phyloP scores from a whole-genome alignment of 768 basidiomycete species.

The Leccinum disarticulatum region DNA sequence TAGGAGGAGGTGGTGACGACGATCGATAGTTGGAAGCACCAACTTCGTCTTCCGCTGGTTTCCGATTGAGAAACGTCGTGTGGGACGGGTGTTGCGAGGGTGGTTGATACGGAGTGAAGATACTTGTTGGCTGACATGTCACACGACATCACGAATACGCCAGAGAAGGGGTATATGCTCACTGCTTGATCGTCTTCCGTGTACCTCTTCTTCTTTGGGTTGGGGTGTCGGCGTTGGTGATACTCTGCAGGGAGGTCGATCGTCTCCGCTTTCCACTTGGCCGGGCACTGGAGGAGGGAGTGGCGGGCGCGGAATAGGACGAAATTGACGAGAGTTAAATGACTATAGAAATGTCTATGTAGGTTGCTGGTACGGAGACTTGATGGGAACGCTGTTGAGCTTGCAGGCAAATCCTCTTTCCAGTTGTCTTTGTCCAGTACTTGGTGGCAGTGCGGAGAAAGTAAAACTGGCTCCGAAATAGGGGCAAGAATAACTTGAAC shows the following conservation, averaged over 20 bases:
- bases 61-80: slow-evolving; percentile 3
- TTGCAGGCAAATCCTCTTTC: slow-evolving; percentile 21
- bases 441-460: no score
- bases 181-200: slow-evolving; percentile 2
- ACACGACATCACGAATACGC: not conserved
- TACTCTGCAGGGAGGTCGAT: not conserved
- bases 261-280: not conserved
- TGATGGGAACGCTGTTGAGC: slow-evolving; percentile 14
- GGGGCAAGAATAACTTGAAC: no score
- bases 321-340: slow-evolving; percentile 17
- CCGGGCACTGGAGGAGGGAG: not conserved
- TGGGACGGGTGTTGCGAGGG: slow-evolving; percentile 15
- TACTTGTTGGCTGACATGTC: not conserved
- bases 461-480: no score
- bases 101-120: slow-evolving; percentile 27
- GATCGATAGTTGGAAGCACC: not conserved
- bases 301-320: slow-evolving; percentile 24
- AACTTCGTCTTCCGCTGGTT: not conserved
- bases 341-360: slow-evolving; percentile 18
- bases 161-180: not conserved
- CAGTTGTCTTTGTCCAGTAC: not conserved
- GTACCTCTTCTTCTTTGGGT: not conserved
- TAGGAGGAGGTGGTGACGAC: slow-evolving; percentile 7
- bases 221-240: not conserved
- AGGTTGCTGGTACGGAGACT: slow-evolving; percentile 28